Evolutionary conservation across 768 basidiomycete genomes (phyloP), one percentile per base, ranked within the genome.

Genomic region (Baorangia bicolor): DNA sequence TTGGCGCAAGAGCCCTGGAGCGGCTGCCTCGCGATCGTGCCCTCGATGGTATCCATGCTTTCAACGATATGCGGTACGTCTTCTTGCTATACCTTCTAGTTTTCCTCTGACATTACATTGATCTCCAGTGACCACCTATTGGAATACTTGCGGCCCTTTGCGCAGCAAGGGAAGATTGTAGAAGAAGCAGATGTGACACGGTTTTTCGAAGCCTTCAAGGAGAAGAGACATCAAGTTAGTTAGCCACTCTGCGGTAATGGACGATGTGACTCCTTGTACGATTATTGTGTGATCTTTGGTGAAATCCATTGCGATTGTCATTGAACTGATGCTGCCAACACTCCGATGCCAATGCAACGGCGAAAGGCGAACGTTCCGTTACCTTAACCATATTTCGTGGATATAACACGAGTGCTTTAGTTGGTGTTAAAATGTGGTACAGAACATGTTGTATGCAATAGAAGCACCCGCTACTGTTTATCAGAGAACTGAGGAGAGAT

Each of bases 41-140:
- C 6, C 82, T 94, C 52, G 88, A 94, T 62, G 88, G 92, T 1
- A 92, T 93, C 23, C 82, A 84, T 53, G 92, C 90, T 5, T 93
- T 90, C 73, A 92, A 92, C 61, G 76, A 80, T 53, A 87, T 94
- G 89, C 79, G 88, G 91, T 92, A 59, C 49, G 81, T 71, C 21
- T 20, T 11, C 12, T 8, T 39, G 2, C 12, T 18, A 11, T 11
- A 30, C 56, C 25, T 27, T 27, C 38, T 35, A 20, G 38, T 6
- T 33, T 2, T 31, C 21, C 5, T 45, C 47, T 57, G 12, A 58
- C 34, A 9, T 31, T 9, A 30, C 61, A 59, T 37, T 13, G 12
- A 12, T 53, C 21, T 35, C 47, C 59, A 91, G 90, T 56, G 89
- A 93, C 61, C 80, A 85, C 53, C 73, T 93, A 20, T 77, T 87